phyloP scores from a whole-genome alignment of 1,284 basidiomycete species.

The Leccinum pachyderme region DNA sequence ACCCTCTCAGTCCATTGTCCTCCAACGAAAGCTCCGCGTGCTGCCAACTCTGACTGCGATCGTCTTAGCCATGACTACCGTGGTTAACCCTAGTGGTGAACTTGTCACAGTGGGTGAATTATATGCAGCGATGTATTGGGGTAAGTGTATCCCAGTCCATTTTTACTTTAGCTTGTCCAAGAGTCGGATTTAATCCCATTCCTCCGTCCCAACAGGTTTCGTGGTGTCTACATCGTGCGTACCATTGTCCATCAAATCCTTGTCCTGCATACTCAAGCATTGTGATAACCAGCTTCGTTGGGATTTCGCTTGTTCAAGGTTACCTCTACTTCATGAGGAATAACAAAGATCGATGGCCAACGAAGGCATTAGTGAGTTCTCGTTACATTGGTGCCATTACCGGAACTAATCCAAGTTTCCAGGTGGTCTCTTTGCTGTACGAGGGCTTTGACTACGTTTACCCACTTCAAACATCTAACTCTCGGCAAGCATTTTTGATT shows the following conservation, averaged over 20 bases:
- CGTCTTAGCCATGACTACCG: constrained; percentile 6
- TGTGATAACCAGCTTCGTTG: constrained; percentile 15
- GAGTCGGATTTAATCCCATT: neutral
- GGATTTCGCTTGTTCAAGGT: constrained; percentile 24
- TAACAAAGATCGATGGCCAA: constrained; percentile 17
- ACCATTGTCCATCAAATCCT: neutral
- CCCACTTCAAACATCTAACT: constrained; percentile 3
- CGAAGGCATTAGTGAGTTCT: constrained; percentile 15
- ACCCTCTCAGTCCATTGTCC: neutral
- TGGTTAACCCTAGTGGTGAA: constrained; percentile 5
- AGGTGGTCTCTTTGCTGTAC: constrained; percentile 21
- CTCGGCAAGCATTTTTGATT: constrained; percentile 16
- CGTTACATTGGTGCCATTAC: neutral
- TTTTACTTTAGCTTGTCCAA: neutral
- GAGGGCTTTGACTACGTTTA: neutral
- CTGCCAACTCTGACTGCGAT: neutral
- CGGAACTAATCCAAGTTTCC: neutral
- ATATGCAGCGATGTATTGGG: constrained; percentile 23
- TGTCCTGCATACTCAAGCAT: neutral
- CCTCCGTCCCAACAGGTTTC: constrained; percentile 10
- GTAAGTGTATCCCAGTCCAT: constrained; percentile 8
- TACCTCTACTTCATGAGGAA: constrained; percentile 21
- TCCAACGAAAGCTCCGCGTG: constrained; percentile 1
- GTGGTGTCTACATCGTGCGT: constrained; percentile 22
- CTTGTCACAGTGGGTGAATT: constrained; percentile 7